phyloP scores from a whole-genome alignment of 257 asterid species.

The Salvia hispanica region DNA sequence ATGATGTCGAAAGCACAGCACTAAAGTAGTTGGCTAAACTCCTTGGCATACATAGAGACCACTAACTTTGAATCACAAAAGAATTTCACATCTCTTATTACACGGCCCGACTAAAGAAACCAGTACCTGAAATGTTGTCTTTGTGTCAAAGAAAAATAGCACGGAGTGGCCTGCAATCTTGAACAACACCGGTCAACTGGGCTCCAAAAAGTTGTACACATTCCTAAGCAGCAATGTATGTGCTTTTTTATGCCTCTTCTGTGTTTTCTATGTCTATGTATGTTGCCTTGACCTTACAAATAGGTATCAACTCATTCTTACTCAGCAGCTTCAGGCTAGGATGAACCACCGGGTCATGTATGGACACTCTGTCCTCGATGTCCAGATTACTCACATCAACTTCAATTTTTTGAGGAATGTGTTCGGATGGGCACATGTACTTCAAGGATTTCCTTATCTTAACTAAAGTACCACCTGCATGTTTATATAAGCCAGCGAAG shows the following conservation, averaged over 20 bases:
- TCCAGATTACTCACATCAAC: slow-evolving; percentile 84
- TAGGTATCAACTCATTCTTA: slow-evolving; percentile 68
- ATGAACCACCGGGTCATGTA: slow-evolving; percentile 63
- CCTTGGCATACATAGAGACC: not conserved
- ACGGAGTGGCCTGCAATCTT: slow-evolving; percentile 7
- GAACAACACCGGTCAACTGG: slow-evolving; percentile 18
- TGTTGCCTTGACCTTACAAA: slow-evolving; percentile 76
- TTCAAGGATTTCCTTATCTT: slow-evolving; percentile 57
- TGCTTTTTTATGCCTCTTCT: slow-evolving; percentile 30
- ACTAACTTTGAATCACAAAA: slow-evolving; percentile 11
- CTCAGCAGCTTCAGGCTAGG: slow-evolving; percentile 84
- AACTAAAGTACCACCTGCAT: slow-evolving; percentile 67
- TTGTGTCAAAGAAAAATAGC: slow-evolving; percentile 20
- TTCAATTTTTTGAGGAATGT: slow-evolving; percentile 80
- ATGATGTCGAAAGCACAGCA: slow-evolving; percentile 3
- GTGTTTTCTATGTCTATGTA: slow-evolving; percentile 31
- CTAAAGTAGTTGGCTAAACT: slow-evolving; percentile 4
- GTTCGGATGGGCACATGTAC: slow-evolving; percentile 81
- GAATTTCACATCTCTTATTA: slow-evolving; percentile 25
- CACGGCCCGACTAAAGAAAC: slow-evolving; percentile 4
- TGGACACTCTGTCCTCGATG: slow-evolving; percentile 65
- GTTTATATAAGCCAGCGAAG: slow-evolving; percentile 28
- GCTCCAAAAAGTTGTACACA: slow-evolving; percentile 5
- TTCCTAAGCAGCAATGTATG: slow-evolving; percentile 10
- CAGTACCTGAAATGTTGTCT: slow-evolving; percentile 9